Conservation (phyloP, 805 yeast genomes). For the Yarrowia sp. region DNA sequence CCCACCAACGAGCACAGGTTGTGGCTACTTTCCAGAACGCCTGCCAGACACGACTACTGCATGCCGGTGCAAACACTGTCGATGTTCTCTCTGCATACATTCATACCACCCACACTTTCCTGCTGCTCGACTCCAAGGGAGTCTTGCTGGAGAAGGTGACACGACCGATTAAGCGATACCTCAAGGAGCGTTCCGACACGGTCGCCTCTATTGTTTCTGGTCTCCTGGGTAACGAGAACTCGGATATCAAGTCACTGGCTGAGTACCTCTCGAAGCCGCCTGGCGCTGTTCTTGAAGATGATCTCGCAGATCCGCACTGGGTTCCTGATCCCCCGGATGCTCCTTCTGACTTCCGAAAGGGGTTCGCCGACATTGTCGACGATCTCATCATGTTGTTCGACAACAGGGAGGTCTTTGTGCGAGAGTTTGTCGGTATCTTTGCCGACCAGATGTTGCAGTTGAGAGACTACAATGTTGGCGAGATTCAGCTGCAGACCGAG, state of each 20-base stretch:
- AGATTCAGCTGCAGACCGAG: slow-evolving; percentile 46
- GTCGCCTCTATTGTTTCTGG: slow-evolving; percentile 69
- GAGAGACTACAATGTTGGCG: slow-evolving; percentile 33
- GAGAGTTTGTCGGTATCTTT: slow-evolving; percentile 61
- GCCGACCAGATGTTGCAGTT: slow-evolving; percentile 54
- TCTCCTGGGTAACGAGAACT: slow-evolving; percentile 48
- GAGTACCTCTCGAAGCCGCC: slow-evolving; percentile 45
- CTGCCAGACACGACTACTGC: slow-evolving; percentile 54
- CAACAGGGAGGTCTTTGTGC: slow-evolving; percentile 60
- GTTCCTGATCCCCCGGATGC: slow-evolving; percentile 87
- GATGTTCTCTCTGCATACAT: slow-evolving; percentile 69
- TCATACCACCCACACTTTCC: slow-evolving; percentile 66
- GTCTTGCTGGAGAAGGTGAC: slow-evolving; percentile 76
- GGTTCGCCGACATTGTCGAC: slow-evolving; percentile 61
- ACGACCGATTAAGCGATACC: slow-evolving; percentile 67
- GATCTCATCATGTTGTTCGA: slow-evolving; percentile 71
- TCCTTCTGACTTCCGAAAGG: slow-evolving; percentile 72
- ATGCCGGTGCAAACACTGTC: slow-evolving; percentile 77
- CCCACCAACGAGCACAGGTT: slow-evolving; percentile 50
- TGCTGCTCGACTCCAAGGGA: slow-evolving; percentile 81
- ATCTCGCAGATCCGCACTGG: slow-evolving; percentile 58
- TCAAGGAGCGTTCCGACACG: slow-evolving; percentile 73
- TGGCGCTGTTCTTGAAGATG: slow-evolving; percentile 39
- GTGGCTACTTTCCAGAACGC: slow-evolving; percentile 50
- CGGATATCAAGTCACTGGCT: slow-evolving; percentile 52